Percentiles rank a stretch among this genome's conserved stretches.
Evolutionary conservation across 106 monocot species (phyloP).

Genomic region (Dendrobium nobile): DNA sequence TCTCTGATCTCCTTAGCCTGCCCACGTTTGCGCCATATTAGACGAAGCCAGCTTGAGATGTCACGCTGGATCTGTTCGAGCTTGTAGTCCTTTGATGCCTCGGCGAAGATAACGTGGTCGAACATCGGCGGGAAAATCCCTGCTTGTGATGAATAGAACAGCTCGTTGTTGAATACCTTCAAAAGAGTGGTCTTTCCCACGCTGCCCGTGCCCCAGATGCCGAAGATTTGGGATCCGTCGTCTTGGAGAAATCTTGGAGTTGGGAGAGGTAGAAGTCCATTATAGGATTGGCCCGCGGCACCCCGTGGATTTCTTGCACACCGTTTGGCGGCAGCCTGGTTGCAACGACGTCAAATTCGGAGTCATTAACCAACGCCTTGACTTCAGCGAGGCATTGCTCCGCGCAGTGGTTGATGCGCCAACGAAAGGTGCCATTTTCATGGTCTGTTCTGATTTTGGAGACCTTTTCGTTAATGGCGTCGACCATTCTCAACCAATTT

Average conservation of each 20-base stretch:
- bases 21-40: not conserved
- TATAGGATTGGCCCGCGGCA: not conserved
- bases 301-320: not conserved
- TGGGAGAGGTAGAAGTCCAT: not conserved
- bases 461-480: not conserved
- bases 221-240: slow-evolving; percentile 7
- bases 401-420: not conserved
- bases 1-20: not conserved
- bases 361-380: not conserved
- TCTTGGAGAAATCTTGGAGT: not conserved
- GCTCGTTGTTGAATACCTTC: not conserved
- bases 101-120: slow-evolving; percentile 4
- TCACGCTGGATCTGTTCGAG: not conserved
- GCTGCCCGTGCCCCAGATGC: slow-evolving; percentile 25
- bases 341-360: not conserved
- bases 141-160: not conserved
- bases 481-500: not conserved
- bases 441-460: not conserved
- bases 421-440: not conserved
- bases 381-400: not conserved
- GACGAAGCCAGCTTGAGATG: not conserved
- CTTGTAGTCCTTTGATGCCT: not conserved
- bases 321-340: not conserved
- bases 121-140: not conserved
- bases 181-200: slow-evolving; percentile 25